Evolutionary conservation across 495 filamentous ascomycete species (phyloP), one percentile per base, ranked within the genome.

Genomic region (Hapsidospora chrysogenum): DNA sequence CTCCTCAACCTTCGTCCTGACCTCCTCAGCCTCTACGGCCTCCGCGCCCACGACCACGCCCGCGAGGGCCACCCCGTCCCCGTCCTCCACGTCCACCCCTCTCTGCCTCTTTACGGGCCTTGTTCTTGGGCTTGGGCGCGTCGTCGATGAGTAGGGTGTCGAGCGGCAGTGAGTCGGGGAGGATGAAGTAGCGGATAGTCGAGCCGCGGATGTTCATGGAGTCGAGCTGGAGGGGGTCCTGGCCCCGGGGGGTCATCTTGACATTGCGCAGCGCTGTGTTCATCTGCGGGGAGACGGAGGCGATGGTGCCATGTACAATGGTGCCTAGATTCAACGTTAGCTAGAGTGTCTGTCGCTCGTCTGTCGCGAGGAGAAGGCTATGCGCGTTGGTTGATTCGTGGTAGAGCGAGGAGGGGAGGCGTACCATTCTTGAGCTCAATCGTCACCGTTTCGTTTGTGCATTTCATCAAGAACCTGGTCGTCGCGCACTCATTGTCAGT

Each of bases 41-140:
- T 2, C 75, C 72, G 37, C 78, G 57, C 2, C 75, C 72, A 33
- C 76, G 50, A 3, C 70, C 70, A 26, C 76, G 67, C 5, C 74
- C 68, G 65, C 54, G 58, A 32, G 65, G 50, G 41, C 66, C 61
- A 46, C 71, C 80, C 37, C 79, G 61, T 20, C 70, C 58, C 27
- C 68, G 56, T 32, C 69, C 66, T 39, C 68, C 61, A 17, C 50
- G 44, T 31, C 74, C 72, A 41, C 74, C 68, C 11, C 75, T 63
- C 44, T 81, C 80, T 19, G 74, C 66, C 59, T 97, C 92, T 67
- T 97, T 97, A 49, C 89, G 66, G 19, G 89, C 87, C 74, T 96
- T 96, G 59, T 97, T 96, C 76, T 96, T 96, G 33, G 89, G 87
- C 63, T 97, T 97, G 21, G 86, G 84, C 35, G 84, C 75, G 55